Evolutionary conservation across 2,329 filamentous ascomycete genomes (phyloP), one percentile per base, ranked within the genome.

Genomic region (Fusarium sp.): DNA sequence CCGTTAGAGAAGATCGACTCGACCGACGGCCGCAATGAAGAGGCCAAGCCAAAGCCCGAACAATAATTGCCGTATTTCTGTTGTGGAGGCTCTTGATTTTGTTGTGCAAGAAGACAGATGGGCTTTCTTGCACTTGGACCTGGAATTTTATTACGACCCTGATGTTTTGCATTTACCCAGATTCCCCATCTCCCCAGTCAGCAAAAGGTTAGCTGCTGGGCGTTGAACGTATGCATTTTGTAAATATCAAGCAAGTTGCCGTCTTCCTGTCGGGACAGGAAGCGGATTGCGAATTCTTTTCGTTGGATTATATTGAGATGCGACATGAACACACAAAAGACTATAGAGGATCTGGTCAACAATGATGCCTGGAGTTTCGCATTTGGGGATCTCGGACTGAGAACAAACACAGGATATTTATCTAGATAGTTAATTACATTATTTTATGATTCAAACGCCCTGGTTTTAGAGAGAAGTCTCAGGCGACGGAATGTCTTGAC

Each of bases 211-310:
- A 48, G 32, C 37, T 52, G 22, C 28, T 49, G 61, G 62, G 14
- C 39, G 39, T 67, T 61, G 35, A 53, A 61, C 55, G 28, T 50
- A 52, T 58, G 40, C 56, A 67, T 67, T 70, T 69, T 63, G 39
- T 70, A 67, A 45, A 70, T 62, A 54, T 46, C 40, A 35, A 53
- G 52, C 56, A 68, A 67, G 41, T 52, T 50, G 19, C 49, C 30
- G 43, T 58, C 52, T 52, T 56, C 62, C 66, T 67, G 66, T 66
- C 3, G 67, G 66, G 28, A 52, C 62, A 49, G 66, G 66, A 63
- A 66, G 33, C 28, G 39, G 43, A 22, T 30, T 49, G 35, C 11
- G 40, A 28, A 37, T 33, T 63, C 17, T 55, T 67, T 57, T 33
- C 17, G 22, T 65, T 46, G 19, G 32, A 48, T 17, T 59, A 68